phyloP scores from a whole-genome alignment of 2,329 filamentous ascomycete genomes.

The Pestalotiopsis sp. region DNA sequence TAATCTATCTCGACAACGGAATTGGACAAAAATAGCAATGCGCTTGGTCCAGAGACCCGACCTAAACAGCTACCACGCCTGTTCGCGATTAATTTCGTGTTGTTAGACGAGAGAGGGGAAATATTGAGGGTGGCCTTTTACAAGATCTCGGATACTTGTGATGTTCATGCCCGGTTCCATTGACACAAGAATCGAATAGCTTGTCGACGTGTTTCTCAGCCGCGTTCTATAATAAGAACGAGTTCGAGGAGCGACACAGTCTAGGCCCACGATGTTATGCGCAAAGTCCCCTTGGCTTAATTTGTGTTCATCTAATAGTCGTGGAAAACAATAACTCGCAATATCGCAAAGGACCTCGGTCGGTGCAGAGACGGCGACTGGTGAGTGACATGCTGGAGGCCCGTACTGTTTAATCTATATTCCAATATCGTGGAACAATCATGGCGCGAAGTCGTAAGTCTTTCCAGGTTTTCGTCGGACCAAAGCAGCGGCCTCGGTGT shows the following conservation, averaged over 20 bases:
- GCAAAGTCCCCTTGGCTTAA: conserved; percentile 36
- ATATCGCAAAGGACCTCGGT: conserved; percentile 34
- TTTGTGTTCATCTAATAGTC: conserved; percentile 46
- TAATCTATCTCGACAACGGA: conserved; percentile 33
- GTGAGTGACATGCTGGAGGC: background rate
- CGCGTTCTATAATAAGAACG: conserved; percentile 28
- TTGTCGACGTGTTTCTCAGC: background rate
- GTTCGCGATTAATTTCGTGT: background rate
- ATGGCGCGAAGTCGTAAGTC: conserved; percentile 26
- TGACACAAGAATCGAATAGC: conserved; percentile 5
- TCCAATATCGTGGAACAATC: background rate
- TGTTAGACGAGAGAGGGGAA: background rate
- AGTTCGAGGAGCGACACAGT: background rate
- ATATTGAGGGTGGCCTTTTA: conserved; percentile 17
- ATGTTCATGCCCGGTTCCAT: conserved; percentile 12
- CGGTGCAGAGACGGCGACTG: background rate
- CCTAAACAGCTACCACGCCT: background rate
- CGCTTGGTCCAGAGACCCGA: background rate
- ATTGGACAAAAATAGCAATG: conserved; percentile 37
- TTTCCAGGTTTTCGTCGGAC: background rate
- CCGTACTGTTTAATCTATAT: background rate
- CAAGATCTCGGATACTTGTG: conserved; percentile 22
- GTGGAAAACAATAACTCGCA: conserved; percentile 40
- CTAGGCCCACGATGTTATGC: conserved; percentile 22
- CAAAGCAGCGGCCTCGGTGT: conserved; percentile 20